phyloP scores from a whole-genome alignment of 225 moss, liverwort and hornwort genomes.

The Bryoerythrophyllum caledonicum region DNA sequence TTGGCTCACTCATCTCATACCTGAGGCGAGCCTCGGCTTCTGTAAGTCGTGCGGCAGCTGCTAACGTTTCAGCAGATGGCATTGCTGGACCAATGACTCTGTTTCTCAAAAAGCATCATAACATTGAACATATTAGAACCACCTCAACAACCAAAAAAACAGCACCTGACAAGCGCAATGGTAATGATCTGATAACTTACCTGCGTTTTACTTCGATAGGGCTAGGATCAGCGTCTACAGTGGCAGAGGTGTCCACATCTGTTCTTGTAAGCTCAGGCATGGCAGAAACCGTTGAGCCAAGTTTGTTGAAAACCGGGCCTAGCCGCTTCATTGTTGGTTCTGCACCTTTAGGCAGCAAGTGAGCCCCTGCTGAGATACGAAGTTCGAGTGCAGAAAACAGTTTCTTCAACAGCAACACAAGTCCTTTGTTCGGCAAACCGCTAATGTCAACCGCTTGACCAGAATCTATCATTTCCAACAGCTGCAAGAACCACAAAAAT shows the following conservation, averaged over 20 bases:
- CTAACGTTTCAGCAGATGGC: conserved; percentile 87
- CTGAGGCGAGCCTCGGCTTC: conserved; percentile 83
- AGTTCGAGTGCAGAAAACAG: conserved; percentile 67
- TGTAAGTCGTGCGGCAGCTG: conserved; percentile 85
- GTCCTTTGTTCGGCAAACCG: conserved; percentile 64
- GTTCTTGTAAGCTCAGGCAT: conserved; percentile 24
- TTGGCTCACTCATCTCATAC: too few relatives aligned
- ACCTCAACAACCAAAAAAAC: background rate
- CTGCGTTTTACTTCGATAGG: conserved; percentile 49
- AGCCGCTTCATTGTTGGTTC: conserved; percentile 60
- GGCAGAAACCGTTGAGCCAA: conserved; percentile 18
- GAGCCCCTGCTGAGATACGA: conserved; percentile 48
- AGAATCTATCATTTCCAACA: conserved; percentile 71
- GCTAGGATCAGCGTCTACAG: conserved; percentile 23
- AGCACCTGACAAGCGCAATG: background rate
- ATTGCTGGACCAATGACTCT: conserved; percentile 94
- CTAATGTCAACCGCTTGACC: conserved; percentile 88
- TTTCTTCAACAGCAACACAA: conserved; percentile 55
- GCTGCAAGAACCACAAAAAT: conserved; percentile 42
- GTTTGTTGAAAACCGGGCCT: conserved; percentile 25
- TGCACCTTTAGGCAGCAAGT: conserved; percentile 54
- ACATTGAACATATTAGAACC: background rate
- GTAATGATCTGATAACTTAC: conserved; percentile 27
- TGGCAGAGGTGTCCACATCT: conserved; percentile 27
- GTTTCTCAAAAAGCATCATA: conserved; percentile 19